Evolutionary conservation across 2,329 filamentous ascomycete species (phyloP).

Genomic region (Talaromyces verruculosus): DNA sequence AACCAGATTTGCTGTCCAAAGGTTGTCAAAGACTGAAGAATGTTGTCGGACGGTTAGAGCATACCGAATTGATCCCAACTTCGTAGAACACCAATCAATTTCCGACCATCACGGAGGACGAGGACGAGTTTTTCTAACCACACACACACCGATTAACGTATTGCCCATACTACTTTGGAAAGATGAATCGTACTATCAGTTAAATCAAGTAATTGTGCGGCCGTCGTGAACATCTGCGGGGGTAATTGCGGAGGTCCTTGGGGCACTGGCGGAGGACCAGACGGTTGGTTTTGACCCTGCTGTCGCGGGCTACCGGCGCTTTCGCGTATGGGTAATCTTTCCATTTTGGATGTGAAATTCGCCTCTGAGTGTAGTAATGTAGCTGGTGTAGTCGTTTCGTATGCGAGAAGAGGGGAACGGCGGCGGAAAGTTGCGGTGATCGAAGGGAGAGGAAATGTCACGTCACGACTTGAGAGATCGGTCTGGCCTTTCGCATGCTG

Average conservation of each 20-base stretch:
- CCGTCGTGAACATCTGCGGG: constrained; percentile 98
- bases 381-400: not conserved
- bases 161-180: not conserved
- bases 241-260: constrained; percentile 50
- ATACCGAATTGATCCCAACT: constrained; percentile 98
- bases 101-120: constrained; percentile 86
- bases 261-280: constrained; percentile 29
- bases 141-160: not conserved
- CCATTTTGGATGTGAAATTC: constrained; percentile 4
- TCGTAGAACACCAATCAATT: constrained; percentile 85
- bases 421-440: not conserved
- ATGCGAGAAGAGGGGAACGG: not conserved
- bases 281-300: constrained; percentile 23
- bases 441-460: constrained; percentile 7
- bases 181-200: constrained; percentile 77
- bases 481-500: constrained; percentile 25
- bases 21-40: constrained; percentile 5
- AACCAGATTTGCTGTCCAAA: constrained; percentile 76
- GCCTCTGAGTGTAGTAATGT: not conserved
- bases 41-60: constrained; percentile 24
- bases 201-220: constrained; percentile 89
- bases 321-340: constrained; percentile 21
- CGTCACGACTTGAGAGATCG: constrained; percentile 17
- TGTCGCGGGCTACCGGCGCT: constrained; percentile 22
- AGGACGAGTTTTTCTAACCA: constrained; percentile 86